Evolutionary conservation across 1,139 yeast genomes (phyloP).

Genomic region (Geotrichum klebahnii): DNA sequence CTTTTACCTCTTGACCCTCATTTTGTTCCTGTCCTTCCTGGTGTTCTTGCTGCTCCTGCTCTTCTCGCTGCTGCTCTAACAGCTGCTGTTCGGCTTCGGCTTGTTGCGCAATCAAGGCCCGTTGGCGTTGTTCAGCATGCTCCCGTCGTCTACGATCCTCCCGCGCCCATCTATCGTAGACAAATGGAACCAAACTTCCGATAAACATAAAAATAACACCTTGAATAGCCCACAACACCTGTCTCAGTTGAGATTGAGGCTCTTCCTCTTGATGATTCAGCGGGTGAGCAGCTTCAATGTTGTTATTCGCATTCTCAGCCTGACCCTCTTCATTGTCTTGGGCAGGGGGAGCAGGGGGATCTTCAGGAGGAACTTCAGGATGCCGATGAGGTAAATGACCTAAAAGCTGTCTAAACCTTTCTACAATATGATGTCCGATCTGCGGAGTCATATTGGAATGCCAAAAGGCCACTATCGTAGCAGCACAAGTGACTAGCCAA

Average conservation of each 20-base stretch:
- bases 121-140: slow-evolving; percentile 19
- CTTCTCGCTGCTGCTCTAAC: not conserved
- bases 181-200: slow-evolving; percentile 30
- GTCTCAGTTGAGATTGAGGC: slow-evolving; percentile 3
- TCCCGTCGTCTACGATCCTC: slow-evolving; percentile 26
- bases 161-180: slow-evolving; percentile 30
- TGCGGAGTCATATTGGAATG: slow-evolving; percentile 7
- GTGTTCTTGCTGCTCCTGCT: not conserved
- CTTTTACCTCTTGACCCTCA: not conserved
- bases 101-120: not conserved
- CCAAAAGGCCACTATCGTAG: slow-evolving; percentile 10
- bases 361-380: slow-evolving; percentile 12
- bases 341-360: not conserved
- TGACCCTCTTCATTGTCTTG: not conserved
- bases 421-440: not conserved
- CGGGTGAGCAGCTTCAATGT: not conserved
- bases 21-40: not conserved
- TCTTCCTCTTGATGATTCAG: slow-evolving; percentile 4
- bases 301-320: not conserved
- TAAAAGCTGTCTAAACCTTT: not conserved
- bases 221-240: slow-evolving; percentile 3
- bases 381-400: slow-evolving; percentile 9
- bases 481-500: not conserved
- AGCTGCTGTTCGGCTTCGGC: not conserved
- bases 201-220: slow-evolving; percentile 25